A percentile compares a stretch with the other conserved stretches of the same genome.
Conservation (phyloP, 2,329 filamentous ascomycete genomes). For the Botrytis fragariae region DNA sequence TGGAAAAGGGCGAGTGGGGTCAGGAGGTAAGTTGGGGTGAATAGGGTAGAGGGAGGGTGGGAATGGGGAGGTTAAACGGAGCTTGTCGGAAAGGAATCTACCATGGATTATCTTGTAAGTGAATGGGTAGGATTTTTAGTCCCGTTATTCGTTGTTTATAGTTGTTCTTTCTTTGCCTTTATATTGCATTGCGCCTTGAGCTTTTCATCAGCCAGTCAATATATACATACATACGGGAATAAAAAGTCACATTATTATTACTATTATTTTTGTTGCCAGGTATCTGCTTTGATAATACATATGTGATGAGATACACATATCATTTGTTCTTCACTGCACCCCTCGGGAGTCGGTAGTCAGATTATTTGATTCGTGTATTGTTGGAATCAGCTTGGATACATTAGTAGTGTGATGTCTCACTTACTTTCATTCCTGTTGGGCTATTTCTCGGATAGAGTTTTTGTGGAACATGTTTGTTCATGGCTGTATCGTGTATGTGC, state of each 20-base stretch:
- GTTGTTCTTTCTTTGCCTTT: background rate
- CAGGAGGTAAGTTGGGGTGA: background rate
- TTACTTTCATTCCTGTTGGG: background rate
- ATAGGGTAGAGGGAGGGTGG: background rate
- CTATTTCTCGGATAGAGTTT: background rate
- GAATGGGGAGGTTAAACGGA: background rate
- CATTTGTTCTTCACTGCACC: background rate
- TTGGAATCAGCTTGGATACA: background rate
- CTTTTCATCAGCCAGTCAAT: background rate
- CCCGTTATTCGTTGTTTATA: background rate
- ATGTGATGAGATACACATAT: background rate
- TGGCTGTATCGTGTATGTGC: background rate
- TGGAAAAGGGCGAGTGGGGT: background rate
- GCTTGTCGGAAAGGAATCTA: background rate
- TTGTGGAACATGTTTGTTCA: background rate
- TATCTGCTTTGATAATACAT: background rate
- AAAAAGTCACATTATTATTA: background rate
- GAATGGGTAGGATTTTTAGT: background rate
- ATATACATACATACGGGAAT: background rate
- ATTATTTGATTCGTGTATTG: background rate
- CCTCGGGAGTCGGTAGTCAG: background rate
- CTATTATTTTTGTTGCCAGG: background rate
- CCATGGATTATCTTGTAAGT: background rate
- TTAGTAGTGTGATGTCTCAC: background rate
- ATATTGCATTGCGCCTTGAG: background rate